Conservation (phyloP, 2,329 filamentous ascomycete species). For the Colletotrichum sp. region DNA sequence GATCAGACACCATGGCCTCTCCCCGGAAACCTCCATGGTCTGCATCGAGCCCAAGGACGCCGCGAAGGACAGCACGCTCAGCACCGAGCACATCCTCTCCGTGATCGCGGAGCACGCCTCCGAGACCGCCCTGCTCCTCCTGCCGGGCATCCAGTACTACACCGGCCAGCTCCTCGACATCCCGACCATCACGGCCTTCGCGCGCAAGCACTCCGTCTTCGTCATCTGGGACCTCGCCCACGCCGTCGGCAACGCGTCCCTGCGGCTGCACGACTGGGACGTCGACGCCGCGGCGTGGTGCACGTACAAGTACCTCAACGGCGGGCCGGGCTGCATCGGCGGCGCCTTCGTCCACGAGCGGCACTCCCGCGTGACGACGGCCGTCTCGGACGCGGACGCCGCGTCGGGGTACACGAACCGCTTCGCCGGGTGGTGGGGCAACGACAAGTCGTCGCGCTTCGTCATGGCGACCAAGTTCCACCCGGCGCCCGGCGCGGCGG, state of each 20-base stretch:
- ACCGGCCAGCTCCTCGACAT: conserved; percentile 91
- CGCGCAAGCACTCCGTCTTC: conserved; percentile 71
- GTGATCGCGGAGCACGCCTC: conserved; percentile 78
- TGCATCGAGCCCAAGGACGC: conserved; percentile 63
- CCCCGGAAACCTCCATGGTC: conserved; percentile 70
- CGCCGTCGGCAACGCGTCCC: conserved; percentile 81
- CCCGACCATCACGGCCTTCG: conserved; percentile 76
- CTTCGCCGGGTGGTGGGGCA: conserved; percentile 87
- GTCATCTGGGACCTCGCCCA: conserved; percentile 92
- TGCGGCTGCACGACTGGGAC: conserved; percentile 84
- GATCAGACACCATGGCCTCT: conserved; percentile 69
- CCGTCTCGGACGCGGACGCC: conserved; percentile 40
- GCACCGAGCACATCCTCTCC: conserved; percentile 73
- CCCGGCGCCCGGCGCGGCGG: conserved; percentile 78
- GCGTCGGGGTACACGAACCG: conserved; percentile 64
- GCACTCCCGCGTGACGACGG: conserved; percentile 63
- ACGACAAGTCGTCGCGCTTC: conserved; percentile 78
- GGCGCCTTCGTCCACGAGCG: conserved; percentile 81
- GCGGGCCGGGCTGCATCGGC: conserved; percentile 81
- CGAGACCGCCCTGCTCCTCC: conserved; percentile 75
- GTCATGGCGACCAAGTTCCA: conserved; percentile 83
- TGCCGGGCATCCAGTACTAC: conserved; percentile 92
- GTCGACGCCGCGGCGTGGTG: conserved; percentile 95
- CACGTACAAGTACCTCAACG: conserved; percentile 93
- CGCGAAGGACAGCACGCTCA: conserved; percentile 59